Conservation (phyloP, 75 land plant genomes). For the Sequoiadendron giganteum region DNA sequence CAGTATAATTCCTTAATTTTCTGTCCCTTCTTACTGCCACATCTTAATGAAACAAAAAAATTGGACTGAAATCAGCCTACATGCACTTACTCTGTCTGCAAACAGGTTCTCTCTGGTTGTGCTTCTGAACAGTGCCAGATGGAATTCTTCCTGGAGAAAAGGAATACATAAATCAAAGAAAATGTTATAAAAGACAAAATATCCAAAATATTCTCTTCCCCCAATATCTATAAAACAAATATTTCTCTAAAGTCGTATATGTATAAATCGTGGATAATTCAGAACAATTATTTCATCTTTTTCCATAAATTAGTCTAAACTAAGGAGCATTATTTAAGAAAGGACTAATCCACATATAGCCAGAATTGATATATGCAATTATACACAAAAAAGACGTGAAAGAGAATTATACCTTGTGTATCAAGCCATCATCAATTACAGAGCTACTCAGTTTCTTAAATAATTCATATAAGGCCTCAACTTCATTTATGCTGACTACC, state of each 20-base stretch:
- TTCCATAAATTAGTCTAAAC: neutral
- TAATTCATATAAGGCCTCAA: constrained; percentile 85
- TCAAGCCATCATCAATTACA: constrained; percentile 73
- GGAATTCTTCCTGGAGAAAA: constrained; percentile 59
- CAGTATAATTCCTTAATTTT: neutral
- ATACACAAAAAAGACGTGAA: neutral
- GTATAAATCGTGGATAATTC: neutral
- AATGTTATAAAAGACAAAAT: neutral
- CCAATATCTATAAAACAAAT: neutral
- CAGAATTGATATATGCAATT: neutral
- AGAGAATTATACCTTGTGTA: constrained; percentile 66
- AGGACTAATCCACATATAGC: neutral
- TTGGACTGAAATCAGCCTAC: neutral
- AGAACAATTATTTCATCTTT: neutral
- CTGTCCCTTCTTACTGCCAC: neutral
- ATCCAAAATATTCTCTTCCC: neutral
- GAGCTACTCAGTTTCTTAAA: constrained; percentile 81
- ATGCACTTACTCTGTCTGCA: constrained; percentile 57
- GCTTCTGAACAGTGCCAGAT: constrained; percentile 62
- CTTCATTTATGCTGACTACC: constrained; percentile 81
- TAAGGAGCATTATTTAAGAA: neutral
- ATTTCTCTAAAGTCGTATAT: neutral
- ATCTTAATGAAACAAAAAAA: neutral
- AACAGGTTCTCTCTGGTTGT: constrained; percentile 68
- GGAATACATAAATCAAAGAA: neutral